Evolutionary conservation across 805 yeast genomes (phyloP), one percentile per base, ranked within the genome.

Genomic region (Kuraishia molischiana): DNA sequence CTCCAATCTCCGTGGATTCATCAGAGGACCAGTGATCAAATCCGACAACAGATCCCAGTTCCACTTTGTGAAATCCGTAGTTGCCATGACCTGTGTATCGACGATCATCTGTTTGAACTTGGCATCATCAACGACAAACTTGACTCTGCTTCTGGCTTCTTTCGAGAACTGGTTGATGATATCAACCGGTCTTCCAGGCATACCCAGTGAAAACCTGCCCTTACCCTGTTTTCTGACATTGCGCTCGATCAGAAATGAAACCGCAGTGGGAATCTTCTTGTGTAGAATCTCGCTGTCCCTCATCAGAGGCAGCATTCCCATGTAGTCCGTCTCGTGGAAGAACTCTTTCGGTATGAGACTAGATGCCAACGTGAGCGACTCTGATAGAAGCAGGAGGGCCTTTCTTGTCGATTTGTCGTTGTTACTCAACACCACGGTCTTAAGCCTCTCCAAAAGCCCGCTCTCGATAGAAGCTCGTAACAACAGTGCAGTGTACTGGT

Each of bases 11-110:
- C 66, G 74, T 0, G 84, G 79, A 48, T 75, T 79, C 41, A 74
- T 57, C n/a, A 92, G 58, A 0, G 97, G 95, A 0, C 96, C 96
- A 46, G 72, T 79, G 47, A 86, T 70, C n/a, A 92, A 59, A 41
- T 77, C 82, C 14, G 72, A 62, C 0, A 92, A 63, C 1, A 79
- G 62, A 19, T 69, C 73, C 95, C 97, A 89, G 50, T 87, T 79
- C 99, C 99, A 92, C 36, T 75, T 77, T 2, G 77, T 64, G 51
- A 69, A 87, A 38, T 79, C 85, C 51, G 90, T 92, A 1, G 94
- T 78, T 4, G 80, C 69, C 29, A 86, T 56, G 1, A 92, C 87
- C 44, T 69, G 77, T 0, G 95, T 77, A 35, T 79, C 79, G 21
- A 63, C 60, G 5, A 92, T 66, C 59, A 84, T 62, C 38, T 70